Evolutionary conservation across 495 filamentous ascomycete species (phyloP).

Genomic region (Hyaloscypha finlandica): DNA sequence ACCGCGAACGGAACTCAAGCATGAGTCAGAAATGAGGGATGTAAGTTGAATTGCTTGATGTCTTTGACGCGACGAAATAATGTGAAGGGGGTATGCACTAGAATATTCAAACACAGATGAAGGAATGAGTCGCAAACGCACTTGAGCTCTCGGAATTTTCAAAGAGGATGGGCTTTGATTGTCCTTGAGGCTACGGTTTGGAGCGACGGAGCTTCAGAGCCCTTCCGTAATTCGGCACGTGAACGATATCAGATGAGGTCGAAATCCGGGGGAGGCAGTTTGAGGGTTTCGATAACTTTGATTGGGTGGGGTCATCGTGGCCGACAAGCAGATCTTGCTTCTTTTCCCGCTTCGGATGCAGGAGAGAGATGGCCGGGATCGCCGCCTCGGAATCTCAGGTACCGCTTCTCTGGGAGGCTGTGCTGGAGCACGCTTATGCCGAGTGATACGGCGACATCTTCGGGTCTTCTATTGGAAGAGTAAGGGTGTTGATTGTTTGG

Average conservation of each 20-base stretch:
- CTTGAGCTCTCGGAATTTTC: not conserved
- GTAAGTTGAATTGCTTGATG: too few species aligned
- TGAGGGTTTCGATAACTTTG: not conserved
- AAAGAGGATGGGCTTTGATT: too few species aligned
- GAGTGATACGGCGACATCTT: constrained; percentile 1
- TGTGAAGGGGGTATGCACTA: too few species aligned
- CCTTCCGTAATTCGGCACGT: not conserved
- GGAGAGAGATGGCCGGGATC: not conserved
- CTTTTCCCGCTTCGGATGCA: not conserved
- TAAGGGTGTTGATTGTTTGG: not conserved
- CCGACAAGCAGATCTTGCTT: too few species aligned
- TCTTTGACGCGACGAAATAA: too few species aligned
- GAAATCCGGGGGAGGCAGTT: constrained; percentile 4
- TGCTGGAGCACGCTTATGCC: not conserved
- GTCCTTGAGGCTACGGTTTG: not conserved
- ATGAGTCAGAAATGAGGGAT: too few species aligned
- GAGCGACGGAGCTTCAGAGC: not conserved
- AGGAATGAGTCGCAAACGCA: too few species aligned
- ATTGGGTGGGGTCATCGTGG: not conserved
- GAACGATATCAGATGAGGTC: not conserved
- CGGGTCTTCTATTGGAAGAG: not conserved
- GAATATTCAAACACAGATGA: too few species aligned
- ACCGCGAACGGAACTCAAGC: too few species aligned
- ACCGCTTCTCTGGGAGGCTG: not conserved
- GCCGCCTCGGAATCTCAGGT: not conserved